Evolutionary conservation across 225 moss, liverwort and hornwort species (phyloP), one percentile per base, ranked within the genome.

Genomic region (Physcomitrium patens): DNA sequence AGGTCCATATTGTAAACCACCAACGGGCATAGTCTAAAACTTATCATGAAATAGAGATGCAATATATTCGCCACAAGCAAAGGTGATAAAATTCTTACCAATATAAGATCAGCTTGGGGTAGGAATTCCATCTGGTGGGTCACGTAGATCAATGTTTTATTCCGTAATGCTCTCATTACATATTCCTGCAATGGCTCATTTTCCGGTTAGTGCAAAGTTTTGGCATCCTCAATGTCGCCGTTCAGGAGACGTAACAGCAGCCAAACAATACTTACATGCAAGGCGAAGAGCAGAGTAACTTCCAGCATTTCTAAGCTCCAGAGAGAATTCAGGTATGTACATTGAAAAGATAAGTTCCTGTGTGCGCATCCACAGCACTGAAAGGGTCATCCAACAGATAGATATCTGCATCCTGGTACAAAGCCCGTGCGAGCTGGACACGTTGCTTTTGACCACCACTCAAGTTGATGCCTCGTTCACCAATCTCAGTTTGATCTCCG

Each of bases 391-490:
- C 90, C 46, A 90, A 58, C 15, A 90, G 81, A 79, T 86, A 90
- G 46, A 84, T 80, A 67, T 88, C 88, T 0, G 81, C 77, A 77
- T 90, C 74, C 65, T 90, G 88, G 23, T 90, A 90, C 77, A 90
- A 81, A 54, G 90, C 90, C 23, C 88, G 79, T 47, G 90, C 88
- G 67, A 90, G 87, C 50, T 90, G 90, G 49, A 90, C 86, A 6
- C 90, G 83, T 78, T 90, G 90, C 58, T 90, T 90, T 65, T 90
- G 90, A 8, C 90, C 90, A 23, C 90, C 90, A 1, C 88, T 90
- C 77, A 90, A 71, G 69, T 88, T 90, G 68, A 86, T 88, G 23
- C 90, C 90, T 55, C 90, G 67, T 66, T 90, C 90, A 47, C 90
- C 90, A 67, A 90, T 90, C 78, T 83, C 81, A 23, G 90, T 90